Conservation (phyloP, 1,139 yeast species). For the Magnusiomyces ingens region DNA sequence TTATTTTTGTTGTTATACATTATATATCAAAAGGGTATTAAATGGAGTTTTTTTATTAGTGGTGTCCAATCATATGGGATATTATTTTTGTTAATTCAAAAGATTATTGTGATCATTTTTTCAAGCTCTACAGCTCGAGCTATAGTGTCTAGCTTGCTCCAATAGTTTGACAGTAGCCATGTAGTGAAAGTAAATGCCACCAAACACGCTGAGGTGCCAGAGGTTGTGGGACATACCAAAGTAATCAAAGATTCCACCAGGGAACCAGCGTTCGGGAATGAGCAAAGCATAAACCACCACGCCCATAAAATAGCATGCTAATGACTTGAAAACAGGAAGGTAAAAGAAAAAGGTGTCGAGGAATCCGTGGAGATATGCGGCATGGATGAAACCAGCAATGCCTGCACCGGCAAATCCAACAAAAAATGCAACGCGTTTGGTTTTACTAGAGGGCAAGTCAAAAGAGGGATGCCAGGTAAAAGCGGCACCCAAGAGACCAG, state of each 20-base stretch:
- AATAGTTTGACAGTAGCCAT: constrained; percentile 68
- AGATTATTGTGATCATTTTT: not conserved
- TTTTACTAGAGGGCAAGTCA: constrained; percentile 79
- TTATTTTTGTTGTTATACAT: not conserved
- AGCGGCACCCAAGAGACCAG: constrained; percentile 66
- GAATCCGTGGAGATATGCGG: constrained; percentile 53
- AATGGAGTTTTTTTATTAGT: no score
- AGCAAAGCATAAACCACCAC: constrained; percentile 83
- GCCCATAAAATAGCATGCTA: constrained; percentile 71
- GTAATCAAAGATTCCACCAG: constrained; percentile 49
- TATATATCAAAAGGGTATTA: no score
- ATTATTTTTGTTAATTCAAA: no score
- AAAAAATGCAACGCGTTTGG: constrained; percentile 76
- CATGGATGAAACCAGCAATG: constrained; percentile 52
- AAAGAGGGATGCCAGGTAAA: constrained; percentile 90
- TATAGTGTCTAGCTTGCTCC: constrained; percentile 32
- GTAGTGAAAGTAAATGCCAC: constrained; percentile 85
- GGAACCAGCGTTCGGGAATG: constrained; percentile 77
- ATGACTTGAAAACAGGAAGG: constrained; percentile 57
- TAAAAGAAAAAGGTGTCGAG: constrained; percentile 46
- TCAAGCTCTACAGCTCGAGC: constrained; percentile 19
- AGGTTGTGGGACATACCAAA: constrained; percentile 89
- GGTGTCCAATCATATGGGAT: no score
- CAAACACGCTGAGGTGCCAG: constrained; percentile 88
- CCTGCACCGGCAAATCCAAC: constrained; percentile 76